Evolutionary conservation across 805 yeast genomes (phyloP).

Genomic region (Millerago galiae): DNA sequence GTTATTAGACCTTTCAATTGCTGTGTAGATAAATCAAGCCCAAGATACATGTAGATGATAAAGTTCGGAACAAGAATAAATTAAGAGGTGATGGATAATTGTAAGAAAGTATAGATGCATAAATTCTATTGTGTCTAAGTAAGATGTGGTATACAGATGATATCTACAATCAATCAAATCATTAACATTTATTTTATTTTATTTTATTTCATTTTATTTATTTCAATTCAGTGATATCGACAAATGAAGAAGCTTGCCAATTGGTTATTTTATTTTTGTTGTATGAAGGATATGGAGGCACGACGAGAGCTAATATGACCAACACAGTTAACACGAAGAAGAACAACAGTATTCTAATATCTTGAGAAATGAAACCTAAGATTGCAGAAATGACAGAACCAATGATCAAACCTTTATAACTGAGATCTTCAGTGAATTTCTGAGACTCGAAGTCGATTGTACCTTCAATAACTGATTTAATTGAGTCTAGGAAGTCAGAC

Average conservation of each 20-base stretch:
- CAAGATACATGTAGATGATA: conserved; percentile 33
- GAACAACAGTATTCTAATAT: conserved; percentile 33
- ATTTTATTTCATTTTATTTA: too few relatives aligned
- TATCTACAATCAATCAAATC: not conserved
- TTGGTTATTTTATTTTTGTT: conserved; percentile 29
- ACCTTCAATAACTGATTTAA: conserved; percentile 21
- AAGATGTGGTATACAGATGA: not conserved
- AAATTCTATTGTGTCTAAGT: not conserved
- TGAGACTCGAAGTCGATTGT: conserved; percentile 31
- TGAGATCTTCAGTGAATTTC: conserved; percentile 14
- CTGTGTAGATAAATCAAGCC: conserved; percentile 87
- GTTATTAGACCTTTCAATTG: conserved; percentile 75
- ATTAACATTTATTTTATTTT: not conserved
- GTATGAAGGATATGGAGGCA: conserved; percentile 57
- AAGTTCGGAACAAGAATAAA: not conserved
- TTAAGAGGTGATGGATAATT: too few relatives aligned
- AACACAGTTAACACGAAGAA: conserved; percentile 32
- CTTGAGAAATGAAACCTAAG: conserved; percentile 42
- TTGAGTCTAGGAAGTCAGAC: conserved; percentile 26
- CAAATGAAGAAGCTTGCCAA: conserved; percentile 6
- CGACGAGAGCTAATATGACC: conserved; percentile 31
- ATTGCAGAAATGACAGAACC: conserved; percentile 34
- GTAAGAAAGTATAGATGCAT: too few relatives aligned
- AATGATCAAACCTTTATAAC: conserved; percentile 12
- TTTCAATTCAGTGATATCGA: not conserved